Base-by-base conservation (phyloP, 2,329 filamentous ascomycete species). In the Cryphonectria radicalis region DNA sequence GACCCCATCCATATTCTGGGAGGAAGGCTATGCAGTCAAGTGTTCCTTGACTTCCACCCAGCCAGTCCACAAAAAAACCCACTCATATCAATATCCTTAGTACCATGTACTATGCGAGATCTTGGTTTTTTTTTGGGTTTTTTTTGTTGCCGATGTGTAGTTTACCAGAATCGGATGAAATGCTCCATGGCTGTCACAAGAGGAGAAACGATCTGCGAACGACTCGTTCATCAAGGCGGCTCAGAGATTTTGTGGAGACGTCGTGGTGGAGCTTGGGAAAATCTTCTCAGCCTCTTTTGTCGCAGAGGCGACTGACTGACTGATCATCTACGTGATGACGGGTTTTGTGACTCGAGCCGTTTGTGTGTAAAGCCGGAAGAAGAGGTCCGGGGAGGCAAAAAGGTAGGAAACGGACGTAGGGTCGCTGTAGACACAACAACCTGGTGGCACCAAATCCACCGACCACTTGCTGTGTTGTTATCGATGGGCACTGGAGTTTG, bases 191-290 rank as follows among this genome's bases (percentile, higher is more conserved):
- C 46, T 3, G 22, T n/a, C 46, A 40, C 64, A 53, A 43, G 50
- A 57, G 4, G 19, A 66, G 50, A n/a, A 43, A 28, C 19, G 46
- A 66, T 66, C 50, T 40, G 64, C 64, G 35, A 28, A 40, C 43
- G 19, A 11, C 32, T 28, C 28, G 42, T 66, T 40, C 28, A 42
- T 57, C 46, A 14, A 37, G 46, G 64, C 64, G 64, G 64, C 64
- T 66, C 64, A 57, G 55, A 66, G 22, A 46, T 46, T 42, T 35
- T 32, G 43, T 57, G 43, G 43, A 55, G 64, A 66, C 64, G 64
- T 66, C 46, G 42, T 40, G 64, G 46, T 55, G 46, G 64, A 57
- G 50, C 50, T 22, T 17, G 14, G 14, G 43, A 66, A n/a, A 57
- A 40, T 55, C 64, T 57, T 25, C 25, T 55, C 42, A 53, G 6